These are phyloP conservation scores for Heritiera littoralis DNA, from an alignment of 345 rosid species.

Conservation along the genomic window DNA sequence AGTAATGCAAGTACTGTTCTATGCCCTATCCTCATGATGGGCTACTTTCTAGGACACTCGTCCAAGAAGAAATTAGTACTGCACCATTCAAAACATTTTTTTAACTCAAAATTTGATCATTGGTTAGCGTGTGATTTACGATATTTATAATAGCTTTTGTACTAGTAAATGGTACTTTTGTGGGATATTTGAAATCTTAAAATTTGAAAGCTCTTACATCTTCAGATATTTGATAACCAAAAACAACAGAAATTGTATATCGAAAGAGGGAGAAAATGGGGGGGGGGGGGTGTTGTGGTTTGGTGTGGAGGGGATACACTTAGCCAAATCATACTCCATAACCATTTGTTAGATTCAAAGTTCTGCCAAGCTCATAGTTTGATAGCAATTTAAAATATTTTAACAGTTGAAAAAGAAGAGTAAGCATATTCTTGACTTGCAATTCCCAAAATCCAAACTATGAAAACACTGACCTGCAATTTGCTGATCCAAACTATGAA, in stretches of 20 bases:
- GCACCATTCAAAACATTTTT: neutral
- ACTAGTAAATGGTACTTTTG: neutral
- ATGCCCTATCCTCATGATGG: neutral
- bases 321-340: neutral
- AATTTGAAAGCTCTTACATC: neutral
- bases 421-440: neutral
- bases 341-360: slow-evolving; percentile 7
- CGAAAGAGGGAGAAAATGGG: neutral
- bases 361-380: neutral
- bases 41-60: neutral
- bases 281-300: too few relatives aligned
- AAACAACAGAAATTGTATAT: neutral
- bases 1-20: slow-evolving; percentile 3
- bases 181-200: too few relatives aligned
- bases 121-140: neutral
- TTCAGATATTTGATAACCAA: neutral
- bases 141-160: neutral
- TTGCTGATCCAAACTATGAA: neutral
- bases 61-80: neutral
- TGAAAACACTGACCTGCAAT: neutral
- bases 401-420: neutral
- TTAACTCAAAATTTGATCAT: neutral
- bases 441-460: neutral
- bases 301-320: too few relatives aligned
- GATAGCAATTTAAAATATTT: neutral